These are phyloP conservation scores for Melaleuca alternifolia DNA, from an alignment of 345 rosid genomes.

Conservation along the genomic window DNA sequence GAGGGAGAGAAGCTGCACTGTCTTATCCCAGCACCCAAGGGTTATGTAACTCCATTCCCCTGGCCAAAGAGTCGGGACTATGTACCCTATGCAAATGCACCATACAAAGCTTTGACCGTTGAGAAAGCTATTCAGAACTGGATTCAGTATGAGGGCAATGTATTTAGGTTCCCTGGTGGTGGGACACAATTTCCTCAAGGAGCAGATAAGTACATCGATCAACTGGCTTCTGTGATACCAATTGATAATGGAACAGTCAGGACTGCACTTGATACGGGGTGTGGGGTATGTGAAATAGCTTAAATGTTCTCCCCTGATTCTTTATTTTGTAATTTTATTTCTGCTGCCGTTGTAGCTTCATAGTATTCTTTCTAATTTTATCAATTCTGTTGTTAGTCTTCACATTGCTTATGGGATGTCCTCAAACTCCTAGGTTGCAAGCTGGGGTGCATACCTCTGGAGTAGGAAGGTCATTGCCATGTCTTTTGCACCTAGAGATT, in stretches of 20 bases:
- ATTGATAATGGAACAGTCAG: conserved; percentile 86
- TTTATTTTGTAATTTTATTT: not conserved
- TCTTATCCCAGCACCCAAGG: conserved; percentile 85
- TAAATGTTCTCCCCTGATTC: not conserved
- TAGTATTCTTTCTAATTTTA: not conserved
- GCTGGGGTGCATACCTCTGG: conserved; percentile 98
- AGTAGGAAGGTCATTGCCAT: conserved; percentile 90
- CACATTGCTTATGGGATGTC: not conserved
- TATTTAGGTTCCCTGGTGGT: conserved; percentile 96
- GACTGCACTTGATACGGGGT: conserved; percentile 95
- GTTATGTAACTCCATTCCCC: conserved; percentile 91
- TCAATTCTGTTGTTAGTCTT: not conserved
- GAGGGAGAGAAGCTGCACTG: conserved; percentile 69
- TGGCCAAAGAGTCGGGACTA: conserved; percentile 99
- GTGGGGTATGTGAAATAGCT: conserved; percentile 63
- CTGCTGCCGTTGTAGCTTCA: not conserved
- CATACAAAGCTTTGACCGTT: conserved; percentile 93
- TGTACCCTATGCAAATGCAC: conserved; percentile 97
- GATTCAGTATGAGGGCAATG: conserved; percentile 94
- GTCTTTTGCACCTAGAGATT: conserved; percentile 99
- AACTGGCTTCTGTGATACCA: conserved; percentile 89
- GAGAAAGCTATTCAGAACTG: conserved; percentile 99
- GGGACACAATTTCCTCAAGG: conserved; percentile 99
- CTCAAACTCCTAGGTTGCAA: conserved; percentile 62
- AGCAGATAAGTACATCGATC: conserved; percentile 90